These are phyloP conservation scores for Aureobasidium sp. DNA, from an alignment of 2,329 filamentous ascomycete genomes.

Conservation along the genomic window DNA sequence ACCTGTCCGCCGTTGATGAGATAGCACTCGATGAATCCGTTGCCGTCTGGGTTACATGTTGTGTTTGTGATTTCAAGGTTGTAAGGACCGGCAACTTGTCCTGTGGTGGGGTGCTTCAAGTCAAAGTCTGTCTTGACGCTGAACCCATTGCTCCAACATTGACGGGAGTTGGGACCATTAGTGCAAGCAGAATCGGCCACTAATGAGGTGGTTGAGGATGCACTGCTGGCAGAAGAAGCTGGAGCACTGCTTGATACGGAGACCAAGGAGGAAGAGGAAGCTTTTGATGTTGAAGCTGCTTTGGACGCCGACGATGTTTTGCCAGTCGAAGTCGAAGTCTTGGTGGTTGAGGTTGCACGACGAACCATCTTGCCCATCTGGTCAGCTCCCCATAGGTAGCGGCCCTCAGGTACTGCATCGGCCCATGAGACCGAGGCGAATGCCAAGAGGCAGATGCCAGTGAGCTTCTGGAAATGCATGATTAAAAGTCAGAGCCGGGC, in stretches of 20 bases:
- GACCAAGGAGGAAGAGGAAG: no score
- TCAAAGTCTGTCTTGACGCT: slow-evolving; percentile 39
- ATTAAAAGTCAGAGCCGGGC: background rate
- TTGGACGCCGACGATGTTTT: slow-evolving; percentile 1
- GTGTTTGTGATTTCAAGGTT: slow-evolving; percentile 25
- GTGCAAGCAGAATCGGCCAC: slow-evolving; percentile 28
- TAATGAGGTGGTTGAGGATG: slow-evolving; percentile 7
- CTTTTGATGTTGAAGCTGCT: background rate
- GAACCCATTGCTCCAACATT: slow-evolving; percentile 36
- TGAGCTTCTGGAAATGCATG: slow-evolving; percentile 14
- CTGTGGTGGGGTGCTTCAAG: slow-evolving; percentile 33
- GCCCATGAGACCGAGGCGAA: slow-evolving; percentile 13
- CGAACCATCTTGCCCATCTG: slow-evolving; percentile 16
- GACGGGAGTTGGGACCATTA: slow-evolving; percentile 31
- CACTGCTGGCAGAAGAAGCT: background rate
- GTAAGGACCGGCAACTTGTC: slow-evolving; percentile 29
- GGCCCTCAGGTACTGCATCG: background rate
- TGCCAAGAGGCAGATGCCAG: slow-evolving; percentile 12
- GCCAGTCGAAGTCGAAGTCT: background rate
- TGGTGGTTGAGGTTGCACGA: background rate
- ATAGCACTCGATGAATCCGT: slow-evolving; percentile 23
- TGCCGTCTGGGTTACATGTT: slow-evolving; percentile 33
- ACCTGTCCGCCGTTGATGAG: slow-evolving; percentile 59
- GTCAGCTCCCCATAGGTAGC: slow-evolving; percentile 15
- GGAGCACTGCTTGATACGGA: background rate